These are phyloP conservation scores for Protostelium mycophagum DNA, from an alignment of 78 protist genomes.

Conservation along the genomic window DNA sequence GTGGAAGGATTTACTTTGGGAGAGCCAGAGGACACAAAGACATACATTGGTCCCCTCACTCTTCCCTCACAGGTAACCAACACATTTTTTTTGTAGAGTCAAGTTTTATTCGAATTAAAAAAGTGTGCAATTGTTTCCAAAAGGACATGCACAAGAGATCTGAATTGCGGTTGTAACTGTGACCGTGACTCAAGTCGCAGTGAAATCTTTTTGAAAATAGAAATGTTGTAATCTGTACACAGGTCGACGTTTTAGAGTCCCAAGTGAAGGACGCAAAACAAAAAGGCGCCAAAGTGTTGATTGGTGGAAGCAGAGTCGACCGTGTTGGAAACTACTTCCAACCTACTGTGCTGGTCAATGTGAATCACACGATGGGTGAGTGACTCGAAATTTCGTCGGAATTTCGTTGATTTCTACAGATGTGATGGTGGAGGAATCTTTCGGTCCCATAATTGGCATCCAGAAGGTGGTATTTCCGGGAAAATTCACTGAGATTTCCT, in stretches of 20 bases:
- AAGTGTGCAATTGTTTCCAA: no score
- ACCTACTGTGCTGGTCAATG: slow-evolving; percentile 43
- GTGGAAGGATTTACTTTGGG: slow-evolving; percentile 21
- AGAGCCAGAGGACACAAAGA: slow-evolving; percentile 47
- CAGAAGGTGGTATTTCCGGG: background rate
- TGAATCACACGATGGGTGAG: slow-evolving; percentile 36
- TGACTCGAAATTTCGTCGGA: background rate
- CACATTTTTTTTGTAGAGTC: no score
- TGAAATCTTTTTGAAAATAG: no score
- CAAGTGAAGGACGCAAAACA: background rate
- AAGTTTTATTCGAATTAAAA: no score
- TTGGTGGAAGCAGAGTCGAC: slow-evolving; percentile 43
- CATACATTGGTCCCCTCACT: slow-evolving; percentile 62
- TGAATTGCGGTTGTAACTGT: background rate
- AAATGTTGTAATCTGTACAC: no score
- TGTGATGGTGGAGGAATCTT: background rate
- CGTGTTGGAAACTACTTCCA: slow-evolving; percentile 51
- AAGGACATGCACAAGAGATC: background rate
- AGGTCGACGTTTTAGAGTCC: background rate
- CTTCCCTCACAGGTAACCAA: slow-evolving; percentile 5
- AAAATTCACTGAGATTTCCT: background rate
- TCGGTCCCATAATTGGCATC: background rate
- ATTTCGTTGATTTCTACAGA: background rate
- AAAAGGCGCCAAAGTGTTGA: slow-evolving; percentile 32
- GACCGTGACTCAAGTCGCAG: no score